phyloP scores from a whole-genome alignment of 2,329 filamentous ascomycete species.

The Amauroascus niger region DNA sequence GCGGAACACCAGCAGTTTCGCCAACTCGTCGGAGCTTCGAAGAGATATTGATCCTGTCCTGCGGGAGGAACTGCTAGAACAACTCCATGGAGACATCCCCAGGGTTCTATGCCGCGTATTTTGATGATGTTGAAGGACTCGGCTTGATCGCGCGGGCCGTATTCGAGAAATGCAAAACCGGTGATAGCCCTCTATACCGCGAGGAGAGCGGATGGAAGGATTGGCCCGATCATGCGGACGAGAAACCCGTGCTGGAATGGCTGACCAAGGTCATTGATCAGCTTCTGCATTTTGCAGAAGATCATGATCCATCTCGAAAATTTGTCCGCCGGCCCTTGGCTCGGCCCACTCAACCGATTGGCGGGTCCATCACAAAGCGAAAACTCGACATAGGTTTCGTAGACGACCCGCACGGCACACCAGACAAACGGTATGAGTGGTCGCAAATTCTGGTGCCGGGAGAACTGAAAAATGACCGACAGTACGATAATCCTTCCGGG shows the following conservation, averaged over 20 bases:
- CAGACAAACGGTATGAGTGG: background rate
- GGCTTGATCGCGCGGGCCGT: slow-evolving; percentile 19
- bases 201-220: background rate
- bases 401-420: slow-evolving; percentile 18
- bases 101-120: slow-evolving; percentile 20
- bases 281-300: slow-evolving; percentile 14
- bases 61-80: slow-evolving; percentile 23
- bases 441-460: slow-evolving; percentile 5
- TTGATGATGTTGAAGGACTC: slow-evolving; percentile 21
- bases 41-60: slow-evolving; percentile 23
- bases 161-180: slow-evolving; percentile 20
- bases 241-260: slow-evolving; percentile 24
- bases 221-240: slow-evolving; percentile 23
- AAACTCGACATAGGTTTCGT: slow-evolving; percentile 34
- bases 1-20: slow-evolving; percentile 24
- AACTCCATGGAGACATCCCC: slow-evolving; percentile 17
- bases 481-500: slow-evolving; percentile 30
- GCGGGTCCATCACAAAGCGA: slow-evolving; percentile 26
- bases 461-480: slow-evolving; percentile 36
- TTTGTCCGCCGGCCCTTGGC: slow-evolving; percentile 19
- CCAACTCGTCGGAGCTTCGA: slow-evolving; percentile 24
- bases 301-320: slow-evolving; percentile 11
- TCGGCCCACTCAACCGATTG: slow-evolving; percentile 18
- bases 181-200: background rate
- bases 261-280: slow-evolving; percentile 14